A percentile compares a stretch with the other conserved stretches of the same genome.
Conservation (phyloP, 2,329 filamentous ascomycete genomes). For the Phaeosphaeria sp. region DNA sequence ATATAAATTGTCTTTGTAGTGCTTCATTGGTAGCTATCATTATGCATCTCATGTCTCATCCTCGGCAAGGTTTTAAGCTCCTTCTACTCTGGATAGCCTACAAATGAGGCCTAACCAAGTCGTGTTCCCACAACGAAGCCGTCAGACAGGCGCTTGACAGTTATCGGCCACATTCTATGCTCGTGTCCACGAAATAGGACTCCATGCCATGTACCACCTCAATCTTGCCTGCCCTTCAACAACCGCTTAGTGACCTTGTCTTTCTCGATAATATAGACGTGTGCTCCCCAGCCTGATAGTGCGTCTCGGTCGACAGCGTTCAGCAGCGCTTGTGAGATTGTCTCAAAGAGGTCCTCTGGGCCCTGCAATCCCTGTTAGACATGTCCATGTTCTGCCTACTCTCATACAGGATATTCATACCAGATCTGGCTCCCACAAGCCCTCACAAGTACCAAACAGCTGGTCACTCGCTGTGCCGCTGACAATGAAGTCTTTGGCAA, state of each 20-base stretch:
- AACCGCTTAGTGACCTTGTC: constrained; percentile 99
- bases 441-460: constrained; percentile 98
- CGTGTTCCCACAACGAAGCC: constrained; percentile 16
- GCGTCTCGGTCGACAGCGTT: constrained; percentile 97
- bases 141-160: constrained; percentile 1
- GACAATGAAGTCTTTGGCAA: constrained; percentile 99
- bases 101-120: neutral
- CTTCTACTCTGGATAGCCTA: neutral
- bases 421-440: constrained; percentile 96
- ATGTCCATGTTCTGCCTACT: constrained; percentile 20
- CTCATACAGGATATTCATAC: constrained; percentile 54
- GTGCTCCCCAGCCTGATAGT: constrained; percentile 95
- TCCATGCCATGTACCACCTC: constrained; percentile 30
- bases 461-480: constrained; percentile 95
- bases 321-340: constrained; percentile 91
- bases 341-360: constrained; percentile 97
- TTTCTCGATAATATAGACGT: constrained; percentile 99
- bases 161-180: constrained; percentile 2
- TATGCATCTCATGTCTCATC: neutral
- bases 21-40: neutral
- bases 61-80: neutral
- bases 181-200: constrained; percentile 19
- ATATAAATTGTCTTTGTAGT: neutral
- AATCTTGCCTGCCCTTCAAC: constrained; percentile 95
- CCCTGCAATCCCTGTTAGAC: constrained; percentile 57